phyloP scores from a whole-genome alignment of 352 stramenopile genomes.

The Pythium vanterpoolii region DNA sequence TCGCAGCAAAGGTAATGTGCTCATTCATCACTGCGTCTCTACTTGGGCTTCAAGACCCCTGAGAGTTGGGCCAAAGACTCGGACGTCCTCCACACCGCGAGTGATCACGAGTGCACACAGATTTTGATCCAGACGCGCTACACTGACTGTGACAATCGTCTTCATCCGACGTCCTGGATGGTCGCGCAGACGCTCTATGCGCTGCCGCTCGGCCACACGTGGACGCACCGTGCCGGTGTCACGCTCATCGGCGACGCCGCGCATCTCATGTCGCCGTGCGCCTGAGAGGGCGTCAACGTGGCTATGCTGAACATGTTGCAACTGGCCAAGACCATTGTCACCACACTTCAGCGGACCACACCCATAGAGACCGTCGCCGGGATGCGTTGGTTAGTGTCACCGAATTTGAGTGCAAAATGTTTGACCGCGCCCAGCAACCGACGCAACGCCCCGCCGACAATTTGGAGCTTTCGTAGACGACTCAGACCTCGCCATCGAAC shows the following conservation, averaged over 20 bases:
- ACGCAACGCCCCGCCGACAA: constrained; percentile 9
- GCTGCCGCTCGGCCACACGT: constrained; percentile 13
- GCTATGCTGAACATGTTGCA: constrained; percentile 27
- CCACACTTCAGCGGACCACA: not conserved
- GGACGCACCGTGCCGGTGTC: constrained; percentile 15
- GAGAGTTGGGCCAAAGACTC: constrained; percentile 7
- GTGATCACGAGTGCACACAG: constrained; percentile 6
- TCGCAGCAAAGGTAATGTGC: constrained; percentile 13
- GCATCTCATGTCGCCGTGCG: constrained; percentile 37
- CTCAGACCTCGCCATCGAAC: not conserved
- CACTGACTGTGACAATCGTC: constrained; percentile 10
- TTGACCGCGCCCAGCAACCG: constrained; percentile 1
- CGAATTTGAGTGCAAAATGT: constrained; percentile 18
- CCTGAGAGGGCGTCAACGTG: constrained; percentile 31
- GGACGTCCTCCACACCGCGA: not conserved
- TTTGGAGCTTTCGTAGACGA: constrained; percentile 15
- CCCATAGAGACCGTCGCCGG: not conserved
- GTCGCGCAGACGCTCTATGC: constrained; percentile 11
- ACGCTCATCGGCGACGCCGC: constrained; percentile 33
- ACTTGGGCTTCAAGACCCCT: constrained; percentile 17
- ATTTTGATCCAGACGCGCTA: constrained; percentile 10
- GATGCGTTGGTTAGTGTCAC: not conserved
- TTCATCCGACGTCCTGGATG: constrained; percentile 5
- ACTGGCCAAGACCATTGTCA: constrained; percentile 10
- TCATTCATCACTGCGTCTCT: constrained; percentile 22